Evolutionary conservation across 495 filamentous ascomycete species (phyloP), one percentile per base, ranked within the genome.

Genomic region (Tricharina praecox): DNA sequence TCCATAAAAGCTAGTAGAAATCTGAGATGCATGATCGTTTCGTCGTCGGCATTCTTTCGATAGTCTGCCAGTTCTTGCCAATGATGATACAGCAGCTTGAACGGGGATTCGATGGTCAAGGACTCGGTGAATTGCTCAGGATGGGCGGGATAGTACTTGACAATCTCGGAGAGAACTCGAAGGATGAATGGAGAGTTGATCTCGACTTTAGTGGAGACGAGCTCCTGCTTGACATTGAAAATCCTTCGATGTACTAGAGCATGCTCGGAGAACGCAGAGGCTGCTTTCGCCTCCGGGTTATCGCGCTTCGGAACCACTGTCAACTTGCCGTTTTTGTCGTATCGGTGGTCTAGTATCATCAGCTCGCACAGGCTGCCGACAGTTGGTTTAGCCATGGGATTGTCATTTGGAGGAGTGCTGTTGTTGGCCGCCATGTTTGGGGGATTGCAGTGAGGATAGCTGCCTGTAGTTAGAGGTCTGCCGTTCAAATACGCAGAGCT

Each of bases 111-210:
- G 51, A 60, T 40, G 37, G 46, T 63, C 55, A 26, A 58, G 50
- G 5, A 20, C 43, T 34, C 63, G 33, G 8, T 62, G 48, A 52
- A 64, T 44, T 65, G 63, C 0, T 62, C 54, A 5, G 64, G 60
- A 8, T 63, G 62, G 1, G 54, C 49, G 1, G 64, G 57, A 32
- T 70, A 67, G 24, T 61, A 66, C n/a, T 56, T 56, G 36, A 70
- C 50, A 3, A 66, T 56, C 13, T 60, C 58, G 33, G 52, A 53
- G 16, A 67, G 50, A 3, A 46, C 50, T 0, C 49, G 23, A 19
- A 68, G 59, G 10, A 71, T 60, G 20, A 64, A 48, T 0, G 63
- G 63, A 1, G 69, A 71, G 45, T 71, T 68, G 49, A 71, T 61
- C 16, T 62, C 50, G 11, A 71, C 46, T 4, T 38, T 53, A 10